Percentiles rank a stretch among this genome's conserved stretches.
Conservation (phyloP, 306 rosid species). For the Neltuma alba region DNA sequence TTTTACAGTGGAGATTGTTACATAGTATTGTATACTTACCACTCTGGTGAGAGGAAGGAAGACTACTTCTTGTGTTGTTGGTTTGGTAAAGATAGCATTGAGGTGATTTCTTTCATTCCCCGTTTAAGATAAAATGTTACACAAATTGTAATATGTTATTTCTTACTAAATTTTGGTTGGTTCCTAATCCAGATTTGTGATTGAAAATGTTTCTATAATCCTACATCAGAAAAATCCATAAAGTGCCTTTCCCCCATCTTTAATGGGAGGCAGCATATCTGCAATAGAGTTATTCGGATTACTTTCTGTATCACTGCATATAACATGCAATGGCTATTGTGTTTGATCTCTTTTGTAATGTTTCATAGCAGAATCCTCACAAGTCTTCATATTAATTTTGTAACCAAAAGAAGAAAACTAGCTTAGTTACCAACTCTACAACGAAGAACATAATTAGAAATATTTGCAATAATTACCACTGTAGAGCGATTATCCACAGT, state of each 20-base stretch:
- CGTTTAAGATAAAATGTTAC: constrained; percentile 24
- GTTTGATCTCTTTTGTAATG: neutral
- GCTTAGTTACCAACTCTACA: neutral
- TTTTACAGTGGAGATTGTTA: constrained; percentile 97
- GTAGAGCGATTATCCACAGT: neutral
- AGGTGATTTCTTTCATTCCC: constrained; percentile 59
- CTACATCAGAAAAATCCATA: neutral
- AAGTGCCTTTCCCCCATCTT: neutral
- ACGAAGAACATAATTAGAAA: neutral
- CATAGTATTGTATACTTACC: constrained; percentile 86
- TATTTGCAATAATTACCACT: neutral
- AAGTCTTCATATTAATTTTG: neutral
- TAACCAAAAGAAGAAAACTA: neutral
- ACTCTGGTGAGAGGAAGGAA: constrained; percentile 96
- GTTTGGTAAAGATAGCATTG: constrained; percentile 91
- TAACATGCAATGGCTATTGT: neutral
- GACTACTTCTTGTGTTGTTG: constrained; percentile 94
- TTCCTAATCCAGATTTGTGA: neutral
- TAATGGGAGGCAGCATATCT: neutral
- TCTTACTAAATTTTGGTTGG: neutral
- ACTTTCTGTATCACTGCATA: neutral
- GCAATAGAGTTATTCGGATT: neutral
- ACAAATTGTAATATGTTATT: constrained; percentile 10
- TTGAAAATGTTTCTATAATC: constrained; percentile 10
- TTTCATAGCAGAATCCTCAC: neutral